A percentile compares a stretch with the other conserved stretches of the same genome.
phyloP scores from a whole-genome alignment of 1,284 basidiomycete species.

The Blastosporella zonata region DNA sequence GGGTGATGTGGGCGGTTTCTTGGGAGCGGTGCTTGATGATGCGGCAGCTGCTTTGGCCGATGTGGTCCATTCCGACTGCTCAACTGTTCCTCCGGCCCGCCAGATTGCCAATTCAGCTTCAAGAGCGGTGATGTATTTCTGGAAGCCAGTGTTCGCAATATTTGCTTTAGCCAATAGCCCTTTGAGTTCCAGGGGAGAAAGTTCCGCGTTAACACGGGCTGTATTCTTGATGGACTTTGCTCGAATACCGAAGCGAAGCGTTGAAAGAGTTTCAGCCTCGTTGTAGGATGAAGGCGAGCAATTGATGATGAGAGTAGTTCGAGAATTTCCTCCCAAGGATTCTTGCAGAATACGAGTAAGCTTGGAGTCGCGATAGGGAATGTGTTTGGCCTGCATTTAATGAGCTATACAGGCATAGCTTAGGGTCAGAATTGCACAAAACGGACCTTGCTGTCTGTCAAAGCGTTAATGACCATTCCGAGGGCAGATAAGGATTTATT shows the following conservation, averaged over 20 bases:
- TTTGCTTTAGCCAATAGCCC: constrained; percentile 89
- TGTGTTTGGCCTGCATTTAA: constrained; percentile 79
- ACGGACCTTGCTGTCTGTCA: constrained; percentile 92
- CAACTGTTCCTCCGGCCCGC: constrained; percentile 87
- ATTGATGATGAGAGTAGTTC: constrained; percentile 98
- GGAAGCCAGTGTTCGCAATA: constrained; percentile 78
- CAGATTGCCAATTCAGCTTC: constrained; percentile 92
- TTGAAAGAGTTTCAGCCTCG: constrained; percentile 95
- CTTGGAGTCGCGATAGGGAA: constrained; percentile 99
- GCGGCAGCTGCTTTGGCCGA: constrained; percentile 55
- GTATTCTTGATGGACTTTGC: constrained; percentile 99
- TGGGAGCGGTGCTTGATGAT: constrained; percentile 39
- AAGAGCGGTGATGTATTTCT: constrained; percentile 86
- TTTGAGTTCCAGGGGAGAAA: constrained; percentile 96
- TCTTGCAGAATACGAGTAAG: constrained; percentile 99
- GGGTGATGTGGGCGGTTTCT: constrained; percentile 62
- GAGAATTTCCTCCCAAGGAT: constrained; percentile 97
- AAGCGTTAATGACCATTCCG: constrained; percentile 99
- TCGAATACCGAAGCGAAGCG: constrained; percentile 96
- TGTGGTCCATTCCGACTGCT: constrained; percentile 81
- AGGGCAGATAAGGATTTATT: constrained; percentile 98
- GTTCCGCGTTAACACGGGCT: constrained; percentile 96
- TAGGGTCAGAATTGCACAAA: background rate
- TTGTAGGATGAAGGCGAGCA: constrained; percentile 98
- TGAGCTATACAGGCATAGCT: background rate